Percentiles rank a stretch among this genome's conserved stretches.
phyloP scores from a whole-genome alignment of 2,329 filamentous ascomycete species.

The Apiospora koreana region DNA sequence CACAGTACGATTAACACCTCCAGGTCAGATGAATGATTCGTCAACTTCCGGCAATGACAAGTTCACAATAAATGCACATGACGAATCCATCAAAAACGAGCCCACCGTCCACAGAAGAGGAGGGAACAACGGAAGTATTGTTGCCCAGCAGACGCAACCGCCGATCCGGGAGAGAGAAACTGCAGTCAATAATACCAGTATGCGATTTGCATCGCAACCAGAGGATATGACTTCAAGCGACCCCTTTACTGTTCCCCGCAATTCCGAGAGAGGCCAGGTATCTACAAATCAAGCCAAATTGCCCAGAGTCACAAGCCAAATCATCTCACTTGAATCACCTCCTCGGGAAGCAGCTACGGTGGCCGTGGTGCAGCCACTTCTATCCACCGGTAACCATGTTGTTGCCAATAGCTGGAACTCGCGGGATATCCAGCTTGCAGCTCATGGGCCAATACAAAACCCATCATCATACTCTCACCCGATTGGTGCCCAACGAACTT shows the following conservation, averaged over 20 bases:
- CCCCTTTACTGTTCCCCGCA: not conserved
- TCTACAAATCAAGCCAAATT: not conserved
- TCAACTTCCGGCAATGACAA: not conserved
- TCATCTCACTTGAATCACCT: not conserved
- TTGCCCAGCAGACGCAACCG: not conserved
- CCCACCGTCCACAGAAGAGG: not conserved
- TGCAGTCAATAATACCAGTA: not conserved
- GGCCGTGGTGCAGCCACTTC: not conserved
- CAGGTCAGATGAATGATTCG: not conserved
- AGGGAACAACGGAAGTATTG: not conserved
- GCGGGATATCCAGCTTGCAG: not conserved
- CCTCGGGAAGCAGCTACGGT: not conserved
- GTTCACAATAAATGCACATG: not conserved
- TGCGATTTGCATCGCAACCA: no score
- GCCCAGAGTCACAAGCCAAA: not conserved
- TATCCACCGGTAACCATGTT: not conserved
- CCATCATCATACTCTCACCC: not conserved
- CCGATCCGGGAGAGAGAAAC: not conserved
- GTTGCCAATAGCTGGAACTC: not conserved
- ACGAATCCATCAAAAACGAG: not conserved
- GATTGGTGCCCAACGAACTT: not conserved
- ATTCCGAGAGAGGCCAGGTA: not conserved
- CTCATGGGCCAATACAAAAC: not conserved
- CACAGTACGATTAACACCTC: not conserved
- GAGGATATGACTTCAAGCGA: not conserved